Evolutionary conservation across 2,329 filamentous ascomycete species (phyloP), one percentile per base, ranked within the genome.

Genomic region (Zalaria obscura): DNA sequence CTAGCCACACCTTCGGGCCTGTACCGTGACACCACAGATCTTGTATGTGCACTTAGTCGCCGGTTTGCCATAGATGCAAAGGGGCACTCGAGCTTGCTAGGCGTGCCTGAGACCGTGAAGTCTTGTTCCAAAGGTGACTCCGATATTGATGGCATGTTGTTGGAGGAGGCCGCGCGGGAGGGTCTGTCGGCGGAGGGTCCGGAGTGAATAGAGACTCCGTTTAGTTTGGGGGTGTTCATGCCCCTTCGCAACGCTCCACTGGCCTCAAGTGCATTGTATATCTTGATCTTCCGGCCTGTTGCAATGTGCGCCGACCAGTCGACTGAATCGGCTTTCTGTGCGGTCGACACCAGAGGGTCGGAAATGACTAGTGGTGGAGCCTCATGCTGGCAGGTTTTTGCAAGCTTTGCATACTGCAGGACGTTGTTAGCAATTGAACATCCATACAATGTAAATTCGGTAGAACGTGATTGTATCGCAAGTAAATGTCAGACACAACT

Each of bases 41-140:
- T 57, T 42, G 58, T 57, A 55, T 61, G 55, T 33, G 47, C 53
- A 46, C 51, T 56, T 52, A 62, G 52, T 43, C 54, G 58, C 54
- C 50, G 61, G 62, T 45, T 57, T 31, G 55, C 58, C 52, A 68
- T 61, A 45, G 65, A 67, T 28, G 75, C 79, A 60, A 93, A 94
- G 0, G 88, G 88, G 62, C 88, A 95, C 50, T 76, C 75, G 40
- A 95, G 66, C 48, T 74, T 75, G 51, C 87, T 84, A 52, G 82
- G 84, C 54, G 78, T 85, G 46, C 88, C 88, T 56, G 80, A 70
- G 29, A 88, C 82, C 11, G 88, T 95, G 54, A 94, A 95, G 62
- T 95, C 88, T 63, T 83, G 82, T 64, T 94, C 88, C 55, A 93
- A 52, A 4, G 59, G 59, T 28, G 63, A 63, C 42, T 62, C 59